phyloP scores from a whole-genome alignment of 345 rosid genomes.

The Bruguiera parviflora region DNA sequence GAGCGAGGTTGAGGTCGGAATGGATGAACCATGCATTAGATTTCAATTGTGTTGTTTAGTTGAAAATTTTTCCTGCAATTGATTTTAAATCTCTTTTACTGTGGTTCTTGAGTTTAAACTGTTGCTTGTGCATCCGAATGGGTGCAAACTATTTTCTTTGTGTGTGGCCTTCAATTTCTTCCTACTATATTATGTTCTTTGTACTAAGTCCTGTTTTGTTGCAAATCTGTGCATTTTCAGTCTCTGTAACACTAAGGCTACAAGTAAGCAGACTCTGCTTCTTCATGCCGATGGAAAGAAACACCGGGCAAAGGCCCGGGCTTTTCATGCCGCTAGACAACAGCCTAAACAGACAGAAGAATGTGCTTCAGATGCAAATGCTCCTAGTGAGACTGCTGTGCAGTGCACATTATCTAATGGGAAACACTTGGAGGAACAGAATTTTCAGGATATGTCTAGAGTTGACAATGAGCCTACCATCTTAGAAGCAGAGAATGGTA shows the following conservation, averaged over 20 bases:
- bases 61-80: no score
- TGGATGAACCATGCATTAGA: no score
- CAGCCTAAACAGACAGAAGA: constrained; percentile 42
- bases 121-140: no score
- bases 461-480: constrained; percentile 13
- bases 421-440: constrained; percentile 31
- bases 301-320: constrained; percentile 74
- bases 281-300: constrained; percentile 96
- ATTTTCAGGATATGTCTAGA: constrained; percentile 24
- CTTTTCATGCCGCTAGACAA: constrained; percentile 56
- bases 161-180: background rate
- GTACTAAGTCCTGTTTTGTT: background rate
- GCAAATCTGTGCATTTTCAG: constrained; percentile 32
- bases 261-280: constrained; percentile 78
- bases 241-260: constrained; percentile 76
- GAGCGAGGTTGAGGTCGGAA: no score
- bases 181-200: background rate
- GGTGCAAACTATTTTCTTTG: no score
- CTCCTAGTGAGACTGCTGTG: constrained; percentile 24
- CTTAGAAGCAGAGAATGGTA: constrained; percentile 31
- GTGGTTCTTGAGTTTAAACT: no score
- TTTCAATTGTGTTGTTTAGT: no score
- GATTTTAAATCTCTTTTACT: no score
- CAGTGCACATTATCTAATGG: constrained; percentile 24
- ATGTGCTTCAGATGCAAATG: constrained; percentile 32